Conservation (phyloP, 164 flowering plant species). For the Platanus orientalis region DNA sequence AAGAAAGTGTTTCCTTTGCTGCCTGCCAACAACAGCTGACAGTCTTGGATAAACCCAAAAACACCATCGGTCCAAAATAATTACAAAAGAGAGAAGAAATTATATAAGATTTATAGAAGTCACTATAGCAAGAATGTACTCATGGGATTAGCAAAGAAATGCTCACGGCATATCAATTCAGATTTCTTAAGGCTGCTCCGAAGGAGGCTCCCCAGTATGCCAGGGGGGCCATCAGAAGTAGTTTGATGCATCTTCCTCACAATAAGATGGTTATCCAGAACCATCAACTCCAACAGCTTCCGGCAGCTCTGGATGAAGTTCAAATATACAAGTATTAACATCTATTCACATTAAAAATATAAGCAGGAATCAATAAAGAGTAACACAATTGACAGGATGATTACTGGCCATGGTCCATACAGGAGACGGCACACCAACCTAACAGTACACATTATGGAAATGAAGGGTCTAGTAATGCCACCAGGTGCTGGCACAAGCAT, state of each 20-base stretch:
- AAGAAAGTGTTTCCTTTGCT: too few relatives aligned
- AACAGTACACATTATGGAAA: too few relatives aligned
- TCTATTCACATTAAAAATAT: background rate
- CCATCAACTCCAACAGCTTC: conserved; percentile 69
- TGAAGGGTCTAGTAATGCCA: too few relatives aligned
- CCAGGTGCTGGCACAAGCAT: too few relatives aligned
- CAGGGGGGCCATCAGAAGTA: conserved; percentile 43
- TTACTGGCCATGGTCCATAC: too few relatives aligned
- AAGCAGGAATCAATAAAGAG: background rate
- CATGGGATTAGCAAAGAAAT: conserved; percentile 80
- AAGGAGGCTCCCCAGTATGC: conserved; percentile 39
- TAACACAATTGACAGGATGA: too few relatives aligned
- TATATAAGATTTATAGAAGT: too few relatives aligned
- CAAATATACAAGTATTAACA: conserved; percentile 3
- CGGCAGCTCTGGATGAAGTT: conserved; percentile 61
- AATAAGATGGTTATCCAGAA: conserved; percentile 61
- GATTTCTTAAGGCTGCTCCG: conserved; percentile 31
- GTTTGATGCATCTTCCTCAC: conserved; percentile 70
- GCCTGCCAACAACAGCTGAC: too few relatives aligned
- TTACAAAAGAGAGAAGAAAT: too few relatives aligned
- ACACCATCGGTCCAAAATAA: too few relatives aligned
- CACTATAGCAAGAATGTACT: conserved; percentile 49
- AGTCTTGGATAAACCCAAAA: too few relatives aligned
- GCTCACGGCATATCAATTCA: conserved; percentile 39
- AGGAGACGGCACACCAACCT: too few relatives aligned